phyloP scores from a whole-genome alignment of 1,284 basidiomycete species.

The Tilletia setariae region DNA sequence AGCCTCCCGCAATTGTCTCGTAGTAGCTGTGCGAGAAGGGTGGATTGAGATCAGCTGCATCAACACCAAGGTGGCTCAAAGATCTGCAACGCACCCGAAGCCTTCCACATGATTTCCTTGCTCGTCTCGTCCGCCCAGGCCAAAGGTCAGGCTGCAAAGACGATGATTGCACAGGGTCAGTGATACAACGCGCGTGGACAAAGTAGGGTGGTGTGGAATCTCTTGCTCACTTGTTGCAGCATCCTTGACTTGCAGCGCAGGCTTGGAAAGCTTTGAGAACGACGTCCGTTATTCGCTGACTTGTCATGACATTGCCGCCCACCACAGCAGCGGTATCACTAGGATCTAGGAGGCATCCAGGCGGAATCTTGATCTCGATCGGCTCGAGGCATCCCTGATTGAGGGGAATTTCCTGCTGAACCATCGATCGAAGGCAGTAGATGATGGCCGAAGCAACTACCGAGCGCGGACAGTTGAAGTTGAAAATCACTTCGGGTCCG shows the following conservation, averaged over 20 bases:
- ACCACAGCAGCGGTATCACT: conserved; percentile 78
- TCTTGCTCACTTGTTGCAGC: conserved; percentile 69
- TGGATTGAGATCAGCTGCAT: too few relatives aligned
- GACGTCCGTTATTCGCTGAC: conserved; percentile 90
- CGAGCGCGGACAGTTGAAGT: conserved; percentile 70
- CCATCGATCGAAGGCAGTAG: conserved; percentile 87
- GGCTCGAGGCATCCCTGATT: conserved; percentile 81
- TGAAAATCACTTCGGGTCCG: conserved; percentile 81
- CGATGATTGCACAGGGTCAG: not conserved
- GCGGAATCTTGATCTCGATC: conserved; percentile 73
- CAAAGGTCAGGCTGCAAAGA: conserved; percentile 81
- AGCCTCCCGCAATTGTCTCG: conserved; percentile 91
- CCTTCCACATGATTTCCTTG: conserved; percentile 71
- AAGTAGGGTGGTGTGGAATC: not conserved
- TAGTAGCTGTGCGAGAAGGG: not conserved
- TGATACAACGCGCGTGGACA: not conserved
- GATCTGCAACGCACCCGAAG: conserved; percentile 77
- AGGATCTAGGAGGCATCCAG: conserved; percentile 74
- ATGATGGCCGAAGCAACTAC: conserved; percentile 91
- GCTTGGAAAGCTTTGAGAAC: conserved; percentile 90
- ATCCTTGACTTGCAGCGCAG: conserved; percentile 88
- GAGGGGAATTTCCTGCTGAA: conserved; percentile 84
- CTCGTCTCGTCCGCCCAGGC: conserved; percentile 77
- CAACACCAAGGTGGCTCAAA: conserved; percentile 60
- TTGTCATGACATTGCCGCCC: conserved; percentile 87